These are phyloP conservation scores for Acorus calamus DNA, from an alignment of 106 monocot genomes.

Conservation along the genomic window DNA sequence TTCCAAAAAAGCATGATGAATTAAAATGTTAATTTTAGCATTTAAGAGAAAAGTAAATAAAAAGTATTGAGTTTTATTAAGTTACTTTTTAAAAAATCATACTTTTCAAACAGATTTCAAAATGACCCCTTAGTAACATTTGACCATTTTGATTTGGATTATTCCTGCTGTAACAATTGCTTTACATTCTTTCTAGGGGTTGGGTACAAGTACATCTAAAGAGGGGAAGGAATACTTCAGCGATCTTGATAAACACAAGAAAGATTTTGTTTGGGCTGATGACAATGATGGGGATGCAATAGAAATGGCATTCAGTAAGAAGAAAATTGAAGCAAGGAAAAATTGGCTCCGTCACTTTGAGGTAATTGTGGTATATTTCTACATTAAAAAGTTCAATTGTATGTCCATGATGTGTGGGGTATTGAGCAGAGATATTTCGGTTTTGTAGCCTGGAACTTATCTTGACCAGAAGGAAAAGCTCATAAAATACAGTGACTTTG, in stretches of 20 bases:
- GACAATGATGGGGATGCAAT: conserved; percentile 86
- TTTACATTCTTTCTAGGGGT: conserved; percentile 31
- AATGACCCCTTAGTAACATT: neutral
- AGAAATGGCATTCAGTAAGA: conserved; percentile 95
- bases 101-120: neutral
- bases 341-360: conserved; percentile 91
- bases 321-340: conserved; percentile 87
- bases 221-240: conserved; percentile 91
- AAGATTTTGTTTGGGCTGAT: conserved; percentile 73
- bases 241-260: conserved; percentile 56
- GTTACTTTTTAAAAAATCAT: no score
- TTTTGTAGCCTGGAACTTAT: conserved; percentile 70
- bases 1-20: no score
- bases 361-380: conserved; percentile 22
- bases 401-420: neutral
- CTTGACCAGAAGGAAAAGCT: conserved; percentile 59
- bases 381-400: neutral
- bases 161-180: neutral
- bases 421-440: neutral
- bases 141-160: neutral
- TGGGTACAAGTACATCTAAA: conserved; percentile 87
- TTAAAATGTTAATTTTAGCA: no score
- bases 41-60: no score
- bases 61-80: no score
- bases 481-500: conserved; percentile 94